Evolutionary conservation across 2,329 filamentous ascomycete genomes (phyloP).

Genomic region (Coniochaeta sp.): DNA sequence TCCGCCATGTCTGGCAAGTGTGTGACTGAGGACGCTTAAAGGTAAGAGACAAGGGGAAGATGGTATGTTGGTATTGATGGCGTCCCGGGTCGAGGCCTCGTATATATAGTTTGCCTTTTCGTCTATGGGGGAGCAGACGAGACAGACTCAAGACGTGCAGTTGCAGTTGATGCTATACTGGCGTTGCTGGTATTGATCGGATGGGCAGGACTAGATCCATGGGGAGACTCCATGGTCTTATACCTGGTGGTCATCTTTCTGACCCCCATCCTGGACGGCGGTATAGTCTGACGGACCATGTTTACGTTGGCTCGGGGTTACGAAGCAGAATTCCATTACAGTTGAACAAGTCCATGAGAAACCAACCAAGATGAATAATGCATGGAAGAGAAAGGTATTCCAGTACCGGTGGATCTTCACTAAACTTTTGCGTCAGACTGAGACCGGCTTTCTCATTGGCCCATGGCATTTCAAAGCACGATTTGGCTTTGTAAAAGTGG

Average conservation of each 20-base stretch:
- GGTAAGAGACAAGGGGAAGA: neutral
- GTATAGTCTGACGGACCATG: too few species aligned
- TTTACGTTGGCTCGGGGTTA: too few species aligned
- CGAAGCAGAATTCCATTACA: too few species aligned
- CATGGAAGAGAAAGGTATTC: neutral
- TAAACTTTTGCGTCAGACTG: neutral
- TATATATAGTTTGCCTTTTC: too few species aligned
- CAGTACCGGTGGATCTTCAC: neutral
- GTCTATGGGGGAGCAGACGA: too few species aligned
- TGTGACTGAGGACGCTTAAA: neutral
- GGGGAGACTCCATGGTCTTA: neutral
- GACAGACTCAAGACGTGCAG: too few species aligned
- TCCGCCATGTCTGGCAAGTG: neutral
- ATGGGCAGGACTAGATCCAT: neutral
- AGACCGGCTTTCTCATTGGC: neutral
- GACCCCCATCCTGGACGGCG: too few species aligned
- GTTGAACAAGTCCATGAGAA: too few species aligned
- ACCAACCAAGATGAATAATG: neutral
- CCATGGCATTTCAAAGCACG: neutral
- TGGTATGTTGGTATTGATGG: neutral
- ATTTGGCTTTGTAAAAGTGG: neutral
- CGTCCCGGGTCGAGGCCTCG: too few species aligned
- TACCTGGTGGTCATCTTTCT: neutral
- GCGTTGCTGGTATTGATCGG: neutral
- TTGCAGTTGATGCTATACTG: too few species aligned